These are phyloP conservation scores for Talaromyces funiculosus DNA, from an alignment of 2,329 filamentous ascomycete genomes.

Conservation along the genomic window DNA sequence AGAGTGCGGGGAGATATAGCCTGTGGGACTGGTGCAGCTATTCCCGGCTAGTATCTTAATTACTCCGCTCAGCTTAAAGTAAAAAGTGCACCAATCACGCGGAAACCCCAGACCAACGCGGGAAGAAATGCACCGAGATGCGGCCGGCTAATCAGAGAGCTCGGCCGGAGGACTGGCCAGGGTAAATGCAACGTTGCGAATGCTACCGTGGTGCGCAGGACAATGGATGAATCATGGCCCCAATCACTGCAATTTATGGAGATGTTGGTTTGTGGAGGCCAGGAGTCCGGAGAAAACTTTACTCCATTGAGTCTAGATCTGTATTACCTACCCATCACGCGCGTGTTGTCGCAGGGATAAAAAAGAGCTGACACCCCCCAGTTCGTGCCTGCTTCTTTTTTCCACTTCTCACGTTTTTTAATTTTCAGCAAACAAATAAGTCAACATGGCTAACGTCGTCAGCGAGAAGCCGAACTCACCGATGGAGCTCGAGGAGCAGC, in stretches of 20 bases:
- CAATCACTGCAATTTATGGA: constrained; percentile 7
- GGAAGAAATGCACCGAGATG: constrained; percentile 1
- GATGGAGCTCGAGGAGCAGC: constrained; percentile 30
- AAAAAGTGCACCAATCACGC: background rate
- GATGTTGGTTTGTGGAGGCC: constrained; percentile 18
- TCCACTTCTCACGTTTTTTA: constrained; percentile 17
- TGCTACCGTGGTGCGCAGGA: constrained; percentile 17
- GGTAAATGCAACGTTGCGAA: constrained; percentile 12
- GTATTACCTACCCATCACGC: constrained; percentile 18
- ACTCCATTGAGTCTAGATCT: constrained; percentile 22
- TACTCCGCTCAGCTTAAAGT: background rate
- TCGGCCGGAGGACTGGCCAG: background rate
- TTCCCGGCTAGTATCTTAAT: background rate
- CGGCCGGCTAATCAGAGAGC: constrained; percentile 6
- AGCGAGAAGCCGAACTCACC: constrained; percentile 28
- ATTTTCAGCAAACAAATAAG: constrained; percentile 20
- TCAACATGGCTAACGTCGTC: constrained; percentile 28
- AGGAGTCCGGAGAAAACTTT: constrained; percentile 23
- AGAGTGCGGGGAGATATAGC: background rate
- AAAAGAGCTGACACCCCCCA: constrained; percentile 28
- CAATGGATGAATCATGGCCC: constrained; percentile 12
- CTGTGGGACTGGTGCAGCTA: background rate
- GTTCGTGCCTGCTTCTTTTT: constrained; percentile 17
- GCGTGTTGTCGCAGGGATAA: constrained; percentile 25
- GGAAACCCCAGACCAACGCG: background rate